Evolutionary conservation across 495 filamentous ascomycete species (phyloP), one percentile per base, ranked within the genome.

Genomic region (Podospora conica): DNA sequence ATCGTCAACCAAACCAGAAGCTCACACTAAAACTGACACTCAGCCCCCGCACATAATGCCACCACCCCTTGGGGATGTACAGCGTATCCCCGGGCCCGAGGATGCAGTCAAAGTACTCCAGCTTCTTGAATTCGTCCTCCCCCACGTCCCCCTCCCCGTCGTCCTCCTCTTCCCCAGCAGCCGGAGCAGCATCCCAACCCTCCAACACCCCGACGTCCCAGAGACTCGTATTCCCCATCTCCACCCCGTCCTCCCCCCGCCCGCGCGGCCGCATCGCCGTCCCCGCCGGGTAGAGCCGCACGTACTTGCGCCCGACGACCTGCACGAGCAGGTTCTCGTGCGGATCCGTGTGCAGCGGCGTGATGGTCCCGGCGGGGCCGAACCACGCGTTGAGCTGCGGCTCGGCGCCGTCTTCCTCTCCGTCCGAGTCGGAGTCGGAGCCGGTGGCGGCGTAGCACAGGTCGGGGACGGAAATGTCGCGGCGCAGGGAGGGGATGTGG

Each of bases 41-140:
- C 74, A 97, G 71, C 40, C 91, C 91, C 67, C 90, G 82, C 6
- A 99, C 92, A 83, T 97, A 98, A 81, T 99, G 95, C 95, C 95
- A 99, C 95, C 95, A 99, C 21, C 94, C 95, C 3, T 91, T 82
- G 5, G 95, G 95, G 61, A 99, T 93, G 79, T 96, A 96, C 66
- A 99, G 74, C 69, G 86, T 89, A 65, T 98, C 92, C 0, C 94
- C 95, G 27, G 88, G 87, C 33, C 83, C 85, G 23, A 98, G 75
- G 0, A 98, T 84, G 18, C 86, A 88, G 72, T 98, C 95, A 12
- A 92, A 76, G 77, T 90, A 97, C 60, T 81, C 78, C 10, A 91
- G 84, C 11, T 77, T 74, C 10, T 83, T 80, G 75, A 88, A 86
- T 3, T 80, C 80, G 2, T 82, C 81, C 2, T 81, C 78, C 54